Base-by-base conservation (phyloP, 2,329 filamentous ascomycete genomes). In the Laburnicola sp. region DNA sequence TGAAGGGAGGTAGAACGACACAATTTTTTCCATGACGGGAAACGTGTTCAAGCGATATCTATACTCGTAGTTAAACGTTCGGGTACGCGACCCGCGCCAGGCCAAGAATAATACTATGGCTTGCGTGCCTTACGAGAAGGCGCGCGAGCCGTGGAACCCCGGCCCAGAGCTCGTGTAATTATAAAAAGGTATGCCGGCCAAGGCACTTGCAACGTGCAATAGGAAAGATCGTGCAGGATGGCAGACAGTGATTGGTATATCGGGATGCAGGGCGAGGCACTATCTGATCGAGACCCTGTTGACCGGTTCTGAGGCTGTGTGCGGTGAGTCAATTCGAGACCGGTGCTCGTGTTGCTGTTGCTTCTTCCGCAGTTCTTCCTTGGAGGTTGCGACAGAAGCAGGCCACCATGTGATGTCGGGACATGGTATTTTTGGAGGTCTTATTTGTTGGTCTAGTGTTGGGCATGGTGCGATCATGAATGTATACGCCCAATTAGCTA, bases 291-390 rank as follows among this genome's bases (percentile, higher is more conserved):
- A 30, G 32, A 22, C n/a, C 38, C 25, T 22, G 34, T 37, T 30
- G 32, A 37, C 23, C 31, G 43, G 43, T 37, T 37, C n/a, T 45
- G 43, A 45, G 43, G 43, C 32, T 45, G 16, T 26, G 32, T 34
- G 43, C 32, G 43, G 32, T 45, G 43, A 45, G 43, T 45, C 34
- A 35, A 45, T 45, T 30, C 32, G 41, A 45, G 43, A 45, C 30
- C 43, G 43, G 43, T 28, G 32, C 30, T 45, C 43, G 43, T 37
- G 43, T 45, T 9, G 37, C 32, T 34, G 27, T 27, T 4, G 25
- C 23, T 32, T 16, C 37, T 30, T 31, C 32, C 43, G 27, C 31
- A 9, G 25, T n/a, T 32, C 25, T 45, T 30, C 42, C 36, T 36
- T 25, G 10, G 10, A 32, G 43, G 34, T 28, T 36, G 32, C 32